Conservation (phyloP, 78 protist species). For the Diacronema lutheri region DNA sequence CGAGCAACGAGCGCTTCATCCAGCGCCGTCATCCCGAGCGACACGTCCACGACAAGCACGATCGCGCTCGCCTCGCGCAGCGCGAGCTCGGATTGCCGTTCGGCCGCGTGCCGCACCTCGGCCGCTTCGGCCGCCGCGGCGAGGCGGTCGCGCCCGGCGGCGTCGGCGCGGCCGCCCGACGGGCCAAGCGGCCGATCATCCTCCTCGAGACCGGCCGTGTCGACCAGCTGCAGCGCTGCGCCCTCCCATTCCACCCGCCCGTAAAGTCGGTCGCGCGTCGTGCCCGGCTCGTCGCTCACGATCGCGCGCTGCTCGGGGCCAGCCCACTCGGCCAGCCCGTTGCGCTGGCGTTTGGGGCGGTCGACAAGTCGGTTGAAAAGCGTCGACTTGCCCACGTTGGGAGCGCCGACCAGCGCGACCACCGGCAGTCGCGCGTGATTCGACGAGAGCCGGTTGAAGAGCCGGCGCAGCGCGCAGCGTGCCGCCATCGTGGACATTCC, state of each 20-base stretch:
- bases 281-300: background rate
- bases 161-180: no score
- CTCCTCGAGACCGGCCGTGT: constrained; percentile 62
- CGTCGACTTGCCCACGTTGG: constrained; percentile 73
- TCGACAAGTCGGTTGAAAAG: constrained; percentile 52
- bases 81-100: background rate
- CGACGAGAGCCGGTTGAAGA: no score
- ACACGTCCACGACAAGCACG: background rate
- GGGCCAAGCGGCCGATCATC: no score
- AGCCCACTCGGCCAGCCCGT: no score
- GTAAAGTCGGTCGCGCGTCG: constrained; percentile 5
- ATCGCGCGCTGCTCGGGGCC: background rate
- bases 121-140: no score
- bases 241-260: background rate
- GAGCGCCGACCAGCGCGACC: constrained; percentile 65
- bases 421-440: constrained; percentile 25
- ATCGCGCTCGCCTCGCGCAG: background rate
- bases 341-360: no score
- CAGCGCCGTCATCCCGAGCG: background rate
- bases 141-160: no score
- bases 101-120: no score
- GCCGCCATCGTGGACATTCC: no score
- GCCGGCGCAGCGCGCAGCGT: no score
- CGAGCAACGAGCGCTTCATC: background rate
- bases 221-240: constrained; percentile 43